Evolutionary conservation across 2,329 filamentous ascomycete species (phyloP), one percentile per base, ranked within the genome.

Genomic region (Fusarium gaditjirri): DNA sequence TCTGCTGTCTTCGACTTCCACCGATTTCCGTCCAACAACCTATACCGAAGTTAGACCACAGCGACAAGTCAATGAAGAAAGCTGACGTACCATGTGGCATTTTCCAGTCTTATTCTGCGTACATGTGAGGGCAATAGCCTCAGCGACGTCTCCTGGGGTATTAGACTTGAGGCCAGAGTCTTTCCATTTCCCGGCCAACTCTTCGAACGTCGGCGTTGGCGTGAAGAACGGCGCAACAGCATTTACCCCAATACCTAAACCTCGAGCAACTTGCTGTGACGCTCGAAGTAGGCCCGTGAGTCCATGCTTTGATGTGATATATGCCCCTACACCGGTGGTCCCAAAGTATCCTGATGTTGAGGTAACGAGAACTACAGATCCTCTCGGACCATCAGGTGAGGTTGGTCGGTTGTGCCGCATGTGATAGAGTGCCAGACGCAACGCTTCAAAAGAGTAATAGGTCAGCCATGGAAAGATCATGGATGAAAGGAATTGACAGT

Each of bases 211-310:
- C 1, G 23, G 8, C 1, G 54, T 57, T 23, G 54, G 54, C 2
- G 41, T 57, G 9, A 57, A 33, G 14, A 49, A 57, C 11, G 54
- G 54, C 29, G 54, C 54, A 16, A 57, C 54, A 1, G 23, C 54
- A 19, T 43, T 57, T 23, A 57, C 7, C 2, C 8, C 9, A 19
- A 57, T 19, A 1, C 23, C 25, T 2, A 38, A 4, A 0, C n/a
- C n/a, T 10, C 39, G 41, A 21, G 23, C 54, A 4, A 12, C 12
- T 25, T 21, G 11, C n/a, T 31, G 54, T 3, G 54, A 57, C 1
- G 25, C 29, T 35, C 54, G 54, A 7, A 49, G 25, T 1, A 57
- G 54, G 3, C 41, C 54, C 1, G 39, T 57, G 31, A 57, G n/a
- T 3, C 54, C 54, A n/a, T 57, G 54, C 10, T 57, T 57, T 0